Conservation (phyloP, 306 rosid genomes). For the Lablab purpureus region DNA sequence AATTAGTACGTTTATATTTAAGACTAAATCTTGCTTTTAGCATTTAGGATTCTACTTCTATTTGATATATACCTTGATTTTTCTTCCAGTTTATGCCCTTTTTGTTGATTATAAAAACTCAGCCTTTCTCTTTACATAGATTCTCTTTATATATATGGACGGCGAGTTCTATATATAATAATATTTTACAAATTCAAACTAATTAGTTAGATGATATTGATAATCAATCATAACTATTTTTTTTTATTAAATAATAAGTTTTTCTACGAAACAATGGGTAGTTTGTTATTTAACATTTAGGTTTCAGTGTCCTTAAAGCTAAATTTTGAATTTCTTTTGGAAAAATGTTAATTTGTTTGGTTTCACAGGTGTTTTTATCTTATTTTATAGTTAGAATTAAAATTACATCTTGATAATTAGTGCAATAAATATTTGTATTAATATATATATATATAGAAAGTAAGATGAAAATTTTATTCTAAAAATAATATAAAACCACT, state of each 20-base stretch:
- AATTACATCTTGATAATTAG: no score
- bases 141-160: background rate
- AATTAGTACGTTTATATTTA: background rate
- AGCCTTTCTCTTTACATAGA: background rate
- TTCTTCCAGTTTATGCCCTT: background rate
- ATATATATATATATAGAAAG: no score
- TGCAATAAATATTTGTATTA: no score
- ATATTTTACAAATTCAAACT: background rate
- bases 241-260: background rate
- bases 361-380: background rate
- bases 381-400: no score
- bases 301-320: background rate
- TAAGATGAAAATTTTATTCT: no score
- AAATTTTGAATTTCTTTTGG: background rate
- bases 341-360: background rate
- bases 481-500: no score
- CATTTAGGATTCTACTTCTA: no score
- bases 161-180: background rate
- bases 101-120: no score
- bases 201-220: background rate
- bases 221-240: background rate
- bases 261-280: background rate
- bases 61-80: no score
- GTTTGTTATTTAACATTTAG: background rate
- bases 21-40: background rate